These are phyloP conservation scores for Aspergillus vadensis DNA, from an alignment of 2,329 filamentous ascomycete species.

Conservation along the genomic window DNA sequence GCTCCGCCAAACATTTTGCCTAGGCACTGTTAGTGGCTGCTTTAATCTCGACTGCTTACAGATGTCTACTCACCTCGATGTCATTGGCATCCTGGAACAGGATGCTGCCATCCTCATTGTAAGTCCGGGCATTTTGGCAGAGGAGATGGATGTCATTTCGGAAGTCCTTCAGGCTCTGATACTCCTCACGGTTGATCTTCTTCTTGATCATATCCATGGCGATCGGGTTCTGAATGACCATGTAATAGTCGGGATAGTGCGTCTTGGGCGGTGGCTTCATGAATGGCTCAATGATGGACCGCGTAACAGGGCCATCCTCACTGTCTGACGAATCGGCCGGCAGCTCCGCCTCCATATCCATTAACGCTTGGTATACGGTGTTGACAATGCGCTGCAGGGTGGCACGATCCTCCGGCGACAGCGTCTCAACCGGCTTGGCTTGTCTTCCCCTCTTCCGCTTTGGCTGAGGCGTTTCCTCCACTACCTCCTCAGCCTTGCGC, in stretches of 20 bases:
- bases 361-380: conserved; percentile 74
- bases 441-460: conserved; percentile 77
- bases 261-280: conserved; percentile 86
- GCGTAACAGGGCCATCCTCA: conserved; percentile 60
- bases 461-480: conserved; percentile 73
- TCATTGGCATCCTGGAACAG: conserved; percentile 89
- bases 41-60: not conserved
- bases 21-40: conserved; percentile 24
- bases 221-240: conserved; percentile 88
- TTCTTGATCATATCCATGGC: conserved; percentile 94
- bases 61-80: conserved; percentile 72
- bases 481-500: conserved; percentile 79
- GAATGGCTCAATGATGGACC: conserved; percentile 90
- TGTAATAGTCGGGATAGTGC: conserved; percentile 92
- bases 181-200: conserved; percentile 96
- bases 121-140: conserved; percentile 88
- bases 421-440: conserved; percentile 66
- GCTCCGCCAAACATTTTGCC: conserved; percentile 55
- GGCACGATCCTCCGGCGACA: conserved; percentile 70
- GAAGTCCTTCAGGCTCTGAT: conserved; percentile 78
- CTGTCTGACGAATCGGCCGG: conserved; percentile 54
- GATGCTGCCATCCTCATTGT: conserved; percentile 93
- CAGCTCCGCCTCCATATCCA: conserved; percentile 78
- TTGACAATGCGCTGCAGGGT: conserved; percentile 79
- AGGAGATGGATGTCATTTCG: conserved; percentile 79